A percentile compares a stretch with the other conserved stretches of the same genome.
Evolutionary conservation across 176 grass and related monocot genomes (phyloP).

Genomic region (Avena atlantica): DNA sequence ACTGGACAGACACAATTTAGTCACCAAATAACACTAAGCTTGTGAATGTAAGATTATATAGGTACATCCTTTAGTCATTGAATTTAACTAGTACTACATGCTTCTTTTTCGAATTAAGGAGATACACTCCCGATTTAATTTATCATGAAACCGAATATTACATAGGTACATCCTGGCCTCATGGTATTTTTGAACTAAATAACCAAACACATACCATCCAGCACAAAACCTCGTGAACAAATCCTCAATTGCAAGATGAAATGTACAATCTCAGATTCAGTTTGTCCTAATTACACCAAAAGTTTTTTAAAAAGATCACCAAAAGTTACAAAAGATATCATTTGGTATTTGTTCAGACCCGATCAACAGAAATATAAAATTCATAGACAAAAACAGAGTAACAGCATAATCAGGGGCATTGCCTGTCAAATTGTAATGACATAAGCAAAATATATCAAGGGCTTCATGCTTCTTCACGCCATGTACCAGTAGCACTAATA

Average conservation of each 20-base stretch:
- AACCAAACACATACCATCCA: background rate
- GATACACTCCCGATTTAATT: too few species aligned
- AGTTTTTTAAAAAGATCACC: background rate
- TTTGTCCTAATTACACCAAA: background rate
- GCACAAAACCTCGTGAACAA: background rate
- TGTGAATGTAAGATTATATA: too few species aligned
- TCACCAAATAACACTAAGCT: background rate
- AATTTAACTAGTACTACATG: too few species aligned
- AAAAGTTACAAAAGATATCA: background rate
- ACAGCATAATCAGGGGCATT: background rate
- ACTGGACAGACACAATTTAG: background rate
- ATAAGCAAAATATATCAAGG: background rate
- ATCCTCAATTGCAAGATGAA: background rate
- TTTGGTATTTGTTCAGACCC: background rate
- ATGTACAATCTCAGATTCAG: background rate
- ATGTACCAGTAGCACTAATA: background rate
- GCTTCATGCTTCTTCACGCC: background rate
- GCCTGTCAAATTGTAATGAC: background rate
- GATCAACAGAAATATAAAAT: background rate
- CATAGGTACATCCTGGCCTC: background rate
- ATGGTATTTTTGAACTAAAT: background rate
- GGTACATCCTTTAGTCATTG: too few species aligned
- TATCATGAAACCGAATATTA: background rate
- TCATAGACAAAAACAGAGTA: background rate
- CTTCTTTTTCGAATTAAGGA: too few species aligned